Conservation (phyloP, 2,329 filamentous ascomycete genomes). For the Xylaria sp. region DNA sequence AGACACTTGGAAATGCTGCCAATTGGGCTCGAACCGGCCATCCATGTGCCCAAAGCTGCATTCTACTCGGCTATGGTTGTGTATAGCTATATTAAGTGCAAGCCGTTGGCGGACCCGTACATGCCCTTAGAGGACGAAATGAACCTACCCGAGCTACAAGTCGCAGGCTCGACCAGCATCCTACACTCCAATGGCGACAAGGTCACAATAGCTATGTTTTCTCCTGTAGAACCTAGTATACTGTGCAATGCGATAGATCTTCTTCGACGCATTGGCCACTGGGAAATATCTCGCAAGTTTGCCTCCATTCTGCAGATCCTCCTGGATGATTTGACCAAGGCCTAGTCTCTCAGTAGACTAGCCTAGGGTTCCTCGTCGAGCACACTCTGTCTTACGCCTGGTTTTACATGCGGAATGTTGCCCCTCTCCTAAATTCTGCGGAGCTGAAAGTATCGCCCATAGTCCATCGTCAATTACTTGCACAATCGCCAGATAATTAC, state of each 20-base stretch:
- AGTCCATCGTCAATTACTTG: too few species aligned
- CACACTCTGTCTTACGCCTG: too few species aligned
- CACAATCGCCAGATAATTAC: too few species aligned
- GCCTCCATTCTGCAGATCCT: constrained; percentile 25
- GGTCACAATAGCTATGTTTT: constrained; percentile 14
- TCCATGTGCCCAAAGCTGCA: constrained; percentile 25
- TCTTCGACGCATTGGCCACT: constrained; percentile 25
- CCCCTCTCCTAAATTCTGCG: too few species aligned
- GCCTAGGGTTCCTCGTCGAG: neutral
- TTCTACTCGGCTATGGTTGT: constrained; percentile 27
- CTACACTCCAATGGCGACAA: constrained; percentile 13
- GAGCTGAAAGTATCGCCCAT: too few species aligned
- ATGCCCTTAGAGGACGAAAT: constrained; percentile 19
- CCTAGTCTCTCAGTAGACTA: neutral
- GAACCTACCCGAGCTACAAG: constrained; percentile 22
- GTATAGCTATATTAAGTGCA: constrained; percentile 27
- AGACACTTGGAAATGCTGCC: constrained; percentile 26
- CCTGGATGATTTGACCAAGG: constrained; percentile 21
- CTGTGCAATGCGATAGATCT: constrained; percentile 27
- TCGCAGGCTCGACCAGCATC: constrained; percentile 6
- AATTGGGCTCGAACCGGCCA: constrained; percentile 27
- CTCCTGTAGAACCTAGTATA: constrained; percentile 24
- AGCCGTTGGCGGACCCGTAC: constrained; percentile 14
- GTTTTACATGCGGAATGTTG: too few species aligned
- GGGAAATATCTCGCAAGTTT: constrained; percentile 28